A percentile compares a stretch with the other conserved stretches of the same genome.
Evolutionary conservation across 257 asterid genomes (phyloP).

Genomic region (Solanum lycopersicoides): DNA sequence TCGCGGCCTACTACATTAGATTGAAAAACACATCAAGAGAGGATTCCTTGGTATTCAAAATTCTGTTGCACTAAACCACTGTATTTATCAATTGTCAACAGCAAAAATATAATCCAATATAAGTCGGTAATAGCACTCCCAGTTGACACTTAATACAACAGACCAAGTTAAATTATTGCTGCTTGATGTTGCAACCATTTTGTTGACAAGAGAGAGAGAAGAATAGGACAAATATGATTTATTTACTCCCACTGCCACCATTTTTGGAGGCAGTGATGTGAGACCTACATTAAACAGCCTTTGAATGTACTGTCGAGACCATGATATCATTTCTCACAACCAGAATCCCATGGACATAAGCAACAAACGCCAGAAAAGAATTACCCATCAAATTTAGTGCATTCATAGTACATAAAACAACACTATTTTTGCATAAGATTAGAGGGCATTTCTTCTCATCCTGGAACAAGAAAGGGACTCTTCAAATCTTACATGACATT

Average conservation of each 20-base stretch:
- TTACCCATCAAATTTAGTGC: background rate
- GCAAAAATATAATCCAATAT: background rate
- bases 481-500: background rate
- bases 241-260: background rate
- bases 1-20: constrained; percentile 35
- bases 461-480: background rate
- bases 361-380: background rate
- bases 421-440: background rate
- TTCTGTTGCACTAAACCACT: background rate
- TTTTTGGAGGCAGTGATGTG: background rate
- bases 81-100: background rate
- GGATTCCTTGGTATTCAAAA: background rate
- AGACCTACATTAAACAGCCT: background rate
- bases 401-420: background rate
- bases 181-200: background rate
- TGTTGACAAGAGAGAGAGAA: background rate
- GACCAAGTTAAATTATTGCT: background rate
- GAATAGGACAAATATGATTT: background rate
- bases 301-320: background rate
- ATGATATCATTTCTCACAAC: background rate
- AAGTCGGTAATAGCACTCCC: background rate
- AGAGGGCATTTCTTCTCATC: background rate
- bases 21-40: background rate
- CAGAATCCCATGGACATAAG: background rate
- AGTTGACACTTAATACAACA: background rate